phyloP scores from a whole-genome alignment of 352 stramenopile genomes.

The Phytophthora vignae region DNA sequence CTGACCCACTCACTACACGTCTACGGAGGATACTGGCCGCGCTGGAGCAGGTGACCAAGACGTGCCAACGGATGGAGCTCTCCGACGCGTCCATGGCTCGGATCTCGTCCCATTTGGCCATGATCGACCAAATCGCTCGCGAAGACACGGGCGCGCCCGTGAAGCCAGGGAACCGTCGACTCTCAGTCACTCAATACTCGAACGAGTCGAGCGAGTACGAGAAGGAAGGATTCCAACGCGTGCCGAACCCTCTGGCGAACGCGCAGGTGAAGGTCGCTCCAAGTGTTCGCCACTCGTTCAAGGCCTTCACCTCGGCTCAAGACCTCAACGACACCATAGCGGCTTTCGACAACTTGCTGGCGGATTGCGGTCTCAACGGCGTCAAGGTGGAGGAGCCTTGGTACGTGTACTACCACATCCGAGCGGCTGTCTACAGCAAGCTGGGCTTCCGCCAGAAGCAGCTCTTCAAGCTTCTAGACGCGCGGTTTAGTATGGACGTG shows the following conservation, averaged over 20 bases:
- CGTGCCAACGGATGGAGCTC: conserved; percentile 56
- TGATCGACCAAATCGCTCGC: conserved; percentile 67
- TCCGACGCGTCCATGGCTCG: conserved; percentile 57
- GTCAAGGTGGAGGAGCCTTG: conserved; percentile 48
- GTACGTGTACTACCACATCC: conserved; percentile 64
- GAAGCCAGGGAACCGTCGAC: conserved; percentile 38
- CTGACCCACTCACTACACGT: too few species aligned
- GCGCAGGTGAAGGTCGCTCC: conserved; percentile 3
- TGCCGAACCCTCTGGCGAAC: not conserved
- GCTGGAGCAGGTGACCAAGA: conserved; percentile 56
- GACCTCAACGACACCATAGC: conserved; percentile 57
- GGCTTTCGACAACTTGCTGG: conserved; percentile 52
- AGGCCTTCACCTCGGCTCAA: conserved; percentile 54
- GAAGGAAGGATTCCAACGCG: not conserved
- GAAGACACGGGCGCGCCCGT: conserved; percentile 48
- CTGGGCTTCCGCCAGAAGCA: conserved; percentile 72
- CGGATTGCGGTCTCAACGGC: conserved; percentile 50
- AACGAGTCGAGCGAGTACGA: conserved; percentile 19
- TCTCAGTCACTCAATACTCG: conserved; percentile 37
- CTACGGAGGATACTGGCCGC: too few species aligned
- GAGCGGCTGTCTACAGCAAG: conserved; percentile 53
- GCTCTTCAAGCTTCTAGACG: conserved; percentile 68
- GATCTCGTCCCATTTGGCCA: conserved; percentile 57
- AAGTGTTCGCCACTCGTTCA: conserved; percentile 45
- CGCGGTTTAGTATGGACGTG: conserved; percentile 49